Evolutionary conservation across 2,329 filamentous ascomycete genomes (phyloP), one percentile per base, ranked within the genome.

Genomic region (Diaporthe citri): DNA sequence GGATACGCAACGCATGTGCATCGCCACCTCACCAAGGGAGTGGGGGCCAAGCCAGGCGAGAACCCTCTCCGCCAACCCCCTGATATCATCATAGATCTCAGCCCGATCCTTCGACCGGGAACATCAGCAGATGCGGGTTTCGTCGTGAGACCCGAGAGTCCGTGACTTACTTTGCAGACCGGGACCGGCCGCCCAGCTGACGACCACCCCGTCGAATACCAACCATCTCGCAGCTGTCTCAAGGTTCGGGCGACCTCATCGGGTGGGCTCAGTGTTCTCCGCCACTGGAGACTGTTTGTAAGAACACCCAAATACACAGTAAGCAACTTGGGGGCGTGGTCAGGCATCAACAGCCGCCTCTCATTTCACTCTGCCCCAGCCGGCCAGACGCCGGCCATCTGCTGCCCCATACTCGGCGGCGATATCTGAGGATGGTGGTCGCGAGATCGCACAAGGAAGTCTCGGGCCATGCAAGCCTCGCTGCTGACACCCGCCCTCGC

Each of bases 381-480:
- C 64, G 43, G 28, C 46, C 34, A 39, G 31, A 52, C 34, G 64
- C 64, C 64, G 48, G 31, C 46, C 46, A 31, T 22, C 31, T 17
- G 20, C 39, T 15, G 13, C 46, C 46, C 31, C 46, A 52, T 52
- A 28, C 8, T 39, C 31, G 46, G 48, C 46, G 64, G n/a, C 31
- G 64, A 67, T 2, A 52, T 67, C 64, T 28, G n/a, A 10, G 48
- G 64, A 39, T 67, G 46, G 46, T 52, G 28, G 64, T 67, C 64
- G 64, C 64, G 46, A 67, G 64, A 51, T 67, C 64, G 46, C n/a
- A 67, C 69, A 57, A 72, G 25, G 9, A 59, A 9, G 69, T 72
- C 69, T 73, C 71, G 71, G 71, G 71, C 59, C 36, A 51, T 43
- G 43, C 48, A 73, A 69, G 48, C 72, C 72, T 48, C 48, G 17